phyloP scores from a whole-genome alignment of 345 rosid species.

The Camelina laxa region DNA sequence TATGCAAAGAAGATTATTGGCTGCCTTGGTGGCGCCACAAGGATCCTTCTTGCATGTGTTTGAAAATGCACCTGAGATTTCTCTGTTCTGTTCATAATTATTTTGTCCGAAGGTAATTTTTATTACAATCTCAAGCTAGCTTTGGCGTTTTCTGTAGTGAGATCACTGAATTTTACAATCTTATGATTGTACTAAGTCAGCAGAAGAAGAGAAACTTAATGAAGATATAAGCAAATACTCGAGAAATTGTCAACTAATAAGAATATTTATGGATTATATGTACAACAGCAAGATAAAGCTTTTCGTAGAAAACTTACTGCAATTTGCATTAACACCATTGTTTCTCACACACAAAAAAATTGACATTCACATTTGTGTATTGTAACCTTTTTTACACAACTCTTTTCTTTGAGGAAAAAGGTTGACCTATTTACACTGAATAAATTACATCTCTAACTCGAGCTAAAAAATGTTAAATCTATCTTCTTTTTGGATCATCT shows the following conservation, averaged over 20 bases:
- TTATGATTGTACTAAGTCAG: background rate
- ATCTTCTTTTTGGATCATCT: slow-evolving; percentile 2
- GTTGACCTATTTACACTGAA: background rate
- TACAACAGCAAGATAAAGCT: background rate
- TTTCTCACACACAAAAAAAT: background rate
- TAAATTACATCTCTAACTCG: background rate
- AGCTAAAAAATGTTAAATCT: background rate
- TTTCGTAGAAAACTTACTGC: background rate
- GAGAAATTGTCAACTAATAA: background rate
- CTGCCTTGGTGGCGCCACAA: background rate
- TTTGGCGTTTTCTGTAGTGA: background rate
- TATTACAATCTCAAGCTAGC: background rate
- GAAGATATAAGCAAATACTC: background rate
- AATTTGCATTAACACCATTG: background rate
- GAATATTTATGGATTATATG: background rate
- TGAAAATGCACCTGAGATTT: background rate
- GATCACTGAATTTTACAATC: background rate
- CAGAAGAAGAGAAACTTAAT: too few species aligned
- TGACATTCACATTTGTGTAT: background rate
- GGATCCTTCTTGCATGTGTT: background rate
- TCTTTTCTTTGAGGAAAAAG: slow-evolving; percentile 7
- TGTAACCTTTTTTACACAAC: slow-evolving; percentile 22
- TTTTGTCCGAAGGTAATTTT: background rate
- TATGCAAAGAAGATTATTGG: background rate
- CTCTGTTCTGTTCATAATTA: background rate